Percentiles rank a stretch among this genome's conserved stretches.
These are phyloP conservation scores for Exophiala mesophila DNA, from an alignment of 2,329 filamentous ascomycete species.

Conservation along the genomic window DNA sequence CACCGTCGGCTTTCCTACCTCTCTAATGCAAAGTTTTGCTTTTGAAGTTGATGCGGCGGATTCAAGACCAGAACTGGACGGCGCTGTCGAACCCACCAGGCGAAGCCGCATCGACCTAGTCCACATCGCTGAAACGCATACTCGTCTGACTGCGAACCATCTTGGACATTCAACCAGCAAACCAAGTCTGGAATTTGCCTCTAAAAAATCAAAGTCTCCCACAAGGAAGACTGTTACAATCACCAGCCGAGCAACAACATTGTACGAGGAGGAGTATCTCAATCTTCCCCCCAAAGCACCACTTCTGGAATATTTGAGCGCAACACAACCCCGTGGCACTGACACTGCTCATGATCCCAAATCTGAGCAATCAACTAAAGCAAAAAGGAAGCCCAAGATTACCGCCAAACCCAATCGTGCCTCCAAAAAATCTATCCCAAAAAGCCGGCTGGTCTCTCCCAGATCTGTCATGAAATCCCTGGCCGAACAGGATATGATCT, in stretches of 20 bases:
- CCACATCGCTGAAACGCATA: too few relatives aligned
- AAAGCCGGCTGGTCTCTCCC: conserved; percentile 60
- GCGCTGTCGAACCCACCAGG: conserved; percentile 6
- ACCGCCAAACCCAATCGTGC: conserved; percentile 15
- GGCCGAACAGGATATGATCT: conserved; percentile 69
- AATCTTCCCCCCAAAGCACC: conserved; percentile 30
- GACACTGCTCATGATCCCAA: conserved; percentile 6
- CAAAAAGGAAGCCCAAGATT: conserved; percentile 14
- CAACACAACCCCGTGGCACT: conserved; percentile 22
- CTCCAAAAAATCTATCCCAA: conserved; percentile 32
- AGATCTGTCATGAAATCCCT: conserved; percentile 62
- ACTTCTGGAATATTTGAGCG: conserved; percentile 45
- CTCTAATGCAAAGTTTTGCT: conserved; percentile 9
- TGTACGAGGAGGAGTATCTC: conserved; percentile 49
- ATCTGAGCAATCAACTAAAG: conserved; percentile 6
- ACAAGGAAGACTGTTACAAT: conserved; percentile 72
- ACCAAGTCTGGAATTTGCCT: not conserved
- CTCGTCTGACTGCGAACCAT: conserved; percentile 2
- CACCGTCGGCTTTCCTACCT: conserved; percentile 1
- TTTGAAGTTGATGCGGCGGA: conserved; percentile 1
- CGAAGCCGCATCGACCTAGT: conserved; percentile 18
- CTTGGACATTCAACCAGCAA: conserved; percentile 1
- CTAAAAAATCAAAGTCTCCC: conserved; percentile 45
- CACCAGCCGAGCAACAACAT: conserved; percentile 70
- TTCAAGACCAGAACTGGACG: conserved; percentile 2